Conservation (phyloP, 2,329 filamentous ascomycete species). For the Geosmithia morbida region DNA sequence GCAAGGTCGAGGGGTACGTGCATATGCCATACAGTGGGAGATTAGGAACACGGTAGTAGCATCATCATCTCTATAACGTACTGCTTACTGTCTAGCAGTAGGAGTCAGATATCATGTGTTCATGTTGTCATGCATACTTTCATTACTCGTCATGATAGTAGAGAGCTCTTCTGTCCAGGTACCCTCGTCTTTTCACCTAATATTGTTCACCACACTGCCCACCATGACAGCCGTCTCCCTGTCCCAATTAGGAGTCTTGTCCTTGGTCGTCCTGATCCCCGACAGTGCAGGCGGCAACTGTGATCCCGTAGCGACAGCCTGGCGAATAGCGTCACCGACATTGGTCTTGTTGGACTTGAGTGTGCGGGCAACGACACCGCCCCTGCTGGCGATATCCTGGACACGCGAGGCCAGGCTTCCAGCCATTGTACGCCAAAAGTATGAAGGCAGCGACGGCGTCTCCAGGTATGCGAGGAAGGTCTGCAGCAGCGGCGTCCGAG, state of each 20-base stretch:
- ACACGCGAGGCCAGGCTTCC: constrained; percentile 62
- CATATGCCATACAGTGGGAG: neutral
- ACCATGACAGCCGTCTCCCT: constrained; percentile 93
- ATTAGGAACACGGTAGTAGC: neutral
- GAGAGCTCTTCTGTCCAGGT: neutral
- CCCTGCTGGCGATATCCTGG: constrained; percentile 69
- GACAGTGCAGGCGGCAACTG: constrained; percentile 45
- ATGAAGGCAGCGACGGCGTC: constrained; percentile 72
- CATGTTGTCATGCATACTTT: neutral
- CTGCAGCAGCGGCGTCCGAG: constrained; percentile 43
- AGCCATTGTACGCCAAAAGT: constrained; percentile 87
- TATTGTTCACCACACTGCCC: constrained; percentile 55
- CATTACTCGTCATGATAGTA: neutral
- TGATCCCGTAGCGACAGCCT: constrained; percentile 70
- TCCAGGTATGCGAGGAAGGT: constrained; percentile 67
- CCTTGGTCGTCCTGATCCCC: constrained; percentile 23
- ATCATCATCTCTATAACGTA: no score
- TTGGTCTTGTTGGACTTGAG: constrained; percentile 60
- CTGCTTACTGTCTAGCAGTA: no score
- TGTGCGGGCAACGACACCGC: constrained; percentile 72
- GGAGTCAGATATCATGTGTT: neutral
- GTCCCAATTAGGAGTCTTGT: constrained; percentile 54
- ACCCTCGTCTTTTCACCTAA: constrained; percentile 11
- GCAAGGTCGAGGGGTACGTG: neutral
- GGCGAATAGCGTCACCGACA: constrained; percentile 63